These are phyloP conservation scores for Neoboletus subvelutipes DNA, from an alignment of 768 basidiomycete genomes.

Conservation along the genomic window DNA sequence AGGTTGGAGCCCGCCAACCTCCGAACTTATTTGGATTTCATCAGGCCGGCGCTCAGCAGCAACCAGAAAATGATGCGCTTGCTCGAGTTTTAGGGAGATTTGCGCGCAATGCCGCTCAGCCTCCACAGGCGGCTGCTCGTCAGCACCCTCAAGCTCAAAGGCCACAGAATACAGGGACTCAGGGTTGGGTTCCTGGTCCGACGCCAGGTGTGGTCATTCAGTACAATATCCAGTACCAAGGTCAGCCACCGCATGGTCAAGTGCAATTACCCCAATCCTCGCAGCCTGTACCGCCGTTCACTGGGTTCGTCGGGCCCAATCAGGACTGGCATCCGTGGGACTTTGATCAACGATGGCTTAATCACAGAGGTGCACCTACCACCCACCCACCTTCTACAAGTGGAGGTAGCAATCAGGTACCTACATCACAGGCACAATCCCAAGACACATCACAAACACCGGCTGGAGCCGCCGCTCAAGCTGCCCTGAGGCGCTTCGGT, in stretches of 20 bases:
- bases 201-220: slow-evolving; percentile 55
- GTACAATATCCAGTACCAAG: slow-evolving; percentile 63
- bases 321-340: slow-evolving; percentile 70
- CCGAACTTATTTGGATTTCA: slow-evolving; percentile 31
- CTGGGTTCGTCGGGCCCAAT: slow-evolving; percentile 64
- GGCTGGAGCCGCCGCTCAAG: slow-evolving; percentile 60
- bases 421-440: slow-evolving; percentile 8
- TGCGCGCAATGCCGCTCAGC: slow-evolving; percentile 52
- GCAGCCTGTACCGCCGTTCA: slow-evolving; percentile 51
- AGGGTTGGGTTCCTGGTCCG: slow-evolving; percentile 36
- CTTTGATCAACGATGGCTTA: slow-evolving; percentile 34
- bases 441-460: slow-evolving; percentile 30
- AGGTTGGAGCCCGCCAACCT: slow-evolving; percentile 32
- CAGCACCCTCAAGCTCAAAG: slow-evolving; percentile 32
- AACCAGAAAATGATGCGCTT: slow-evolving; percentile 38
- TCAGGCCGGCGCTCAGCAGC: slow-evolving; percentile 33
- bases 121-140: slow-evolving; percentile 33
- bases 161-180: slow-evolving; percentile 33
- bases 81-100: slow-evolving; percentile 47
- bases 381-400: slow-evolving; percentile 12
- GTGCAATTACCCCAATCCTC: slow-evolving; percentile 28
- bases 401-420: not conserved
- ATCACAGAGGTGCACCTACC: slow-evolving; percentile 9
- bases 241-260: slow-evolving; percentile 36
- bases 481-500: slow-evolving; percentile 56